phyloP scores from a whole-genome alignment of 2,329 filamentous ascomycete species.

The Drechslerella dactyloides region DNA sequence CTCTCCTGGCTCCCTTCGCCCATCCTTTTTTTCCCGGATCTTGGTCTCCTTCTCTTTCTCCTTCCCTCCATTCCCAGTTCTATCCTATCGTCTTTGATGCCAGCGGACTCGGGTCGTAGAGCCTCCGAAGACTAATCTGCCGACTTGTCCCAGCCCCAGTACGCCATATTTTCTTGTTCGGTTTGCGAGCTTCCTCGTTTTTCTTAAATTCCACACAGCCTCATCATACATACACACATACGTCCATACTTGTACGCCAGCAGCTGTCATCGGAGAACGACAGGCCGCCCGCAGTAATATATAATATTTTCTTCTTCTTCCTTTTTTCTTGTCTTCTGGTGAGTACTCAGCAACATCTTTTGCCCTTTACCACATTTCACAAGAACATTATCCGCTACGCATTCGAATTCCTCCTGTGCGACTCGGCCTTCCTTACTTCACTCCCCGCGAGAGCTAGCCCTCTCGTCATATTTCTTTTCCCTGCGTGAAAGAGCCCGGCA shows the following conservation, averaged over 20 bases:
- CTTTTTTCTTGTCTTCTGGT: not conserved
- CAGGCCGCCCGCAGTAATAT: not conserved
- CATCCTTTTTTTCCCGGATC: conserved; percentile 44
- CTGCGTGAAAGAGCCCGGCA: conserved; percentile 1
- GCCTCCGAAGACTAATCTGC: not conserved
- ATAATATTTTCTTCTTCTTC: conserved; percentile 2
- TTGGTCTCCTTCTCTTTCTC: conserved; percentile 24
- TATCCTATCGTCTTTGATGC: not conserved
- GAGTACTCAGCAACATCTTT: not conserved
- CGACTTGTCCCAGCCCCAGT: not conserved
- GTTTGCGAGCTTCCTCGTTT: not conserved
- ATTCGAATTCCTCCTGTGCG: conserved; percentile 38
- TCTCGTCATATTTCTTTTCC: not conserved
- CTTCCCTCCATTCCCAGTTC: not conserved
- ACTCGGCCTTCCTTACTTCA: conserved; percentile 23
- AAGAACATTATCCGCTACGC: conserved; percentile 32
- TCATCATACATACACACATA: not conserved
- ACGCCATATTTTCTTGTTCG: not conserved
- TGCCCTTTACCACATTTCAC: conserved; percentile 26
- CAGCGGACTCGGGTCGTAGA: not conserved
- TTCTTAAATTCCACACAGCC: not conserved
- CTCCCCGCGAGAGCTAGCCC: not conserved
- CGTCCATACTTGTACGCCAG: not conserved
- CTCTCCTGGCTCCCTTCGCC: conserved; percentile 36
- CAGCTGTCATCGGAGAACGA: conserved; percentile 2